Conservation (phyloP, 176 grass and related monocot genomes). For the Musa acuminata region DNA sequence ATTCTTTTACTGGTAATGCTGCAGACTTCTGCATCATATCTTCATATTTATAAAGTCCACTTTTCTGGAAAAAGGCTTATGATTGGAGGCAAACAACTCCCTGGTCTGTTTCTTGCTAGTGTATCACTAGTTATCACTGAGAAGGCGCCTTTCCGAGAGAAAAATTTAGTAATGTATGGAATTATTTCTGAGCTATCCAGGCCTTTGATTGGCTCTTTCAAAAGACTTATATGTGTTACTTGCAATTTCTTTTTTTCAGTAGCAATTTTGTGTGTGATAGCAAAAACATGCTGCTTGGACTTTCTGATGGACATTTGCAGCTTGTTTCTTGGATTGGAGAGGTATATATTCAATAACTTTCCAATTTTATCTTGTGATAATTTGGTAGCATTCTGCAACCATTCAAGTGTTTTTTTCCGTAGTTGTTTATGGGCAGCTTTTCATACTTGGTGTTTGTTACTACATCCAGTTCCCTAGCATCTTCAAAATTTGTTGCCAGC, state of each 20-base stretch:
- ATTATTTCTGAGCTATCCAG: constrained; percentile 11
- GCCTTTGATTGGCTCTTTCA: not conserved
- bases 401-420: not conserved
- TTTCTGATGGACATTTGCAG: constrained; percentile 78
- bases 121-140: constrained; percentile 66
- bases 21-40: constrained; percentile 72
- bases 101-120: constrained; percentile 51
- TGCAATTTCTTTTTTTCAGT: constrained; percentile 31
- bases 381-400: not conserved
- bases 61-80: constrained; percentile 69
- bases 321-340: constrained; percentile 88
- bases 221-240: constrained; percentile 3
- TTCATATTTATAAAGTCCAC: constrained; percentile 84
- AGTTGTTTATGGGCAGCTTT: not conserved
- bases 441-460: constrained; percentile 25
- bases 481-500: constrained; percentile 57
- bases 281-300: constrained; percentile 82
- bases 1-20: constrained; percentile 10
- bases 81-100: constrained; percentile 64
- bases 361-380: not conserved
- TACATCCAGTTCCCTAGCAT: constrained; percentile 60
- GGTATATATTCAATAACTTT: constrained; percentile 34
- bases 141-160: constrained; percentile 61
- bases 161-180: constrained; percentile 59
- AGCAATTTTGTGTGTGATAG: constrained; percentile 86